A percentile compares a stretch with the other conserved stretches of the same genome.
Conservation (phyloP, 192 early-diverging fungal genomes). For the Umbelopsis sp. region DNA sequence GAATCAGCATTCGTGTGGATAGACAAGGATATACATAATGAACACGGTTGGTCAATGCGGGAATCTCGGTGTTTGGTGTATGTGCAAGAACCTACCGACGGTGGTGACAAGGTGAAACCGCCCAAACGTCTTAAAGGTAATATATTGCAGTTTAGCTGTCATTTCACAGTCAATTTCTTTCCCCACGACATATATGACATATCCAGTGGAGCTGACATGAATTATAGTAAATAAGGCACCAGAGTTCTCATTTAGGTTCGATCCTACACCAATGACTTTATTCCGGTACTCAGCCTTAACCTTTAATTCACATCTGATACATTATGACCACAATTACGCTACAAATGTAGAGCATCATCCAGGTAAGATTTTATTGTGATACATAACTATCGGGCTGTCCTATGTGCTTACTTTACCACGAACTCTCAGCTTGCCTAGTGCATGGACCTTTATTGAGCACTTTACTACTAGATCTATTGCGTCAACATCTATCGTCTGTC, state of each 20-base stretch:
- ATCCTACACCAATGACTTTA: constrained; percentile 69
- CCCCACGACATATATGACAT: no score
- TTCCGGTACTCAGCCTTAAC: constrained; percentile 91
- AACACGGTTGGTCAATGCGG: constrained; percentile 57
- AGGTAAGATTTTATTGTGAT: constrained; percentile 35
- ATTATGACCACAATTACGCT: constrained; percentile 80
- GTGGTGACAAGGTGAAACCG: neutral
- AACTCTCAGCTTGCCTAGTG: constrained; percentile 58
- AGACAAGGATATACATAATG: constrained; percentile 65
- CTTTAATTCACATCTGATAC: constrained; percentile 90
- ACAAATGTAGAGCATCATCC: constrained; percentile 68
- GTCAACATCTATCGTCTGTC: constrained; percentile 40
- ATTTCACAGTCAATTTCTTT: no score
- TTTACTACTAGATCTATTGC: constrained; percentile 68
- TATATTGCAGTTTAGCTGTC: no score
- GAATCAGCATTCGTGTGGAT: constrained; percentile 73
- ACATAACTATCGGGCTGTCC: neutral
- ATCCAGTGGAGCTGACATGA: neutral
- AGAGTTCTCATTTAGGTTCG: constrained; percentile 60
- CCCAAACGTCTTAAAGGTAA: constrained; percentile 14
- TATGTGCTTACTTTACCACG: neutral
- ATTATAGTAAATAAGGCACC: constrained; percentile 51
- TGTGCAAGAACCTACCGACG: constrained; percentile 34
- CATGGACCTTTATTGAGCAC: constrained; percentile 84
- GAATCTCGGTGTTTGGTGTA: constrained; percentile 78